phyloP scores from a whole-genome alignment of 768 basidiomycete genomes.

The Serendipita sp. region DNA sequence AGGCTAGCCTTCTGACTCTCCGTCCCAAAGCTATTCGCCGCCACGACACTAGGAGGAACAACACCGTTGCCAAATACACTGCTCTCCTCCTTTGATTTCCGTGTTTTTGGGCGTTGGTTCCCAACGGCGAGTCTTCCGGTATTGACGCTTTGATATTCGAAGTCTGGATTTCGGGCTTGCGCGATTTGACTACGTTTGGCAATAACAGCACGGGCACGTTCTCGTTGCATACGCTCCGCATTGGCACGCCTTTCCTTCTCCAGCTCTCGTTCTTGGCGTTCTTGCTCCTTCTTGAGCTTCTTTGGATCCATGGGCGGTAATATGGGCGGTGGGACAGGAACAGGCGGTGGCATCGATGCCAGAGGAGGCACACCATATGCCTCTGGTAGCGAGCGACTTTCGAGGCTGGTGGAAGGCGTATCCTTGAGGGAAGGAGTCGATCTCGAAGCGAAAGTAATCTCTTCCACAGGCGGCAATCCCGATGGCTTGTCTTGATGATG shows the following conservation, averaged over 20 bases:
- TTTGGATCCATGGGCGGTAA: slow-evolving; percentile 40
- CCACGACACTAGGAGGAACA: not conserved
- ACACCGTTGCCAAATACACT: not conserved
- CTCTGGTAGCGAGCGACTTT: slow-evolving; percentile 50
- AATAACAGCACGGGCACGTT: slow-evolving; percentile 87
- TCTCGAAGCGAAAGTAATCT: slow-evolving; percentile 38
- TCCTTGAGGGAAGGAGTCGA: slow-evolving; percentile 60
- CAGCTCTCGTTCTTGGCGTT: slow-evolving; percentile 60
- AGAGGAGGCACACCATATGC: slow-evolving; percentile 22
- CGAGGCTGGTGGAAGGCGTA: slow-evolving; percentile 60
- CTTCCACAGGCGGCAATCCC: slow-evolving; percentile 54
- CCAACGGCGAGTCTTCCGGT: not conserved
- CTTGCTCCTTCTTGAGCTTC: slow-evolving; percentile 68
- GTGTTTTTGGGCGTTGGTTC: not conserved
- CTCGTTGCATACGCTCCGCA: slow-evolving; percentile 57
- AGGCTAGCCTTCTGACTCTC: too few species aligned
- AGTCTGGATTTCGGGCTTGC: slow-evolving; percentile 31
- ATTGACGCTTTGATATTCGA: slow-evolving; percentile 40
- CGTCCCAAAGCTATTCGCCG: not conserved
- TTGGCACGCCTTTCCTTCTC: slow-evolving; percentile 72
- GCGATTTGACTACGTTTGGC: slow-evolving; percentile 67
- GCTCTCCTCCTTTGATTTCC: not conserved
- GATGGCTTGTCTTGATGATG: slow-evolving; percentile 54
- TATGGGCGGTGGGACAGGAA: slow-evolving; percentile 15
- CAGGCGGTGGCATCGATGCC: slow-evolving; percentile 10